These are phyloP conservation scores for Amauroascus verrucosus DNA, from an alignment of 2,329 filamentous ascomycete genomes.

Conservation along the genomic window DNA sequence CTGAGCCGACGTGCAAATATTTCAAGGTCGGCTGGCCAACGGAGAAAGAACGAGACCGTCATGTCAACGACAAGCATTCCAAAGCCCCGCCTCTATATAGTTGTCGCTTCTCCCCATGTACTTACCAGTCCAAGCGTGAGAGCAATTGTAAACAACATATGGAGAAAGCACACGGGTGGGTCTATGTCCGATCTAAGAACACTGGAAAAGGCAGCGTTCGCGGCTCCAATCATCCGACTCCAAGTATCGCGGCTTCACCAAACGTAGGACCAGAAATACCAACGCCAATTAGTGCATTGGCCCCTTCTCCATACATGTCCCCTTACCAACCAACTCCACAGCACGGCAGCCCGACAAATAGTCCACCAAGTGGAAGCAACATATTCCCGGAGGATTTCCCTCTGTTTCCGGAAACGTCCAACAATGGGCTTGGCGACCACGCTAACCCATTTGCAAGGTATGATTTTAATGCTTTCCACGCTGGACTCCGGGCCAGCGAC, in stretches of 20 bases:
- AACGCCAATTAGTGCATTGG: slow-evolving; percentile 36
- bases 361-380: slow-evolving; percentile 1
- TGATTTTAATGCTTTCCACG: slow-evolving; percentile 24
- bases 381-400: slow-evolving; percentile 20
- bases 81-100: slow-evolving; percentile 67
- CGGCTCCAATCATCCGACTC: slow-evolving; percentile 30
- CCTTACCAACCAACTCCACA: slow-evolving; percentile 21
- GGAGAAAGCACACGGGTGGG: slow-evolving; percentile 90
- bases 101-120: slow-evolving; percentile 73
- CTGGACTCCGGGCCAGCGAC: slow-evolving; percentile 22
- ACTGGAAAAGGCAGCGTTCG: slow-evolving; percentile 52
- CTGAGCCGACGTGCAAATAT: slow-evolving; percentile 74
- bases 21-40: slow-evolving; percentile 86
- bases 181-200: slow-evolving; percentile 85
- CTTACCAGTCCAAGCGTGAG: slow-evolving; percentile 89
- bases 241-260: slow-evolving; percentile 54
- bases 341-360: slow-evolving; percentile 8
- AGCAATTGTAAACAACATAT: slow-evolving; percentile 98
- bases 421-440: slow-evolving; percentile 19
- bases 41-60: slow-evolving; percentile 92
- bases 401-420: slow-evolving; percentile 19
- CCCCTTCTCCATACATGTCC: slow-evolving; percentile 22
- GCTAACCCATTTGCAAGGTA: slow-evolving; percentile 7
- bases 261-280: slow-evolving; percentile 46
- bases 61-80: slow-evolving; percentile 94